A percentile compares a stretch with the other conserved stretches of the same genome.
phyloP scores from a whole-genome alignment of 2,329 filamentous ascomycete genomes.

The Penicillium janthinellum region DNA sequence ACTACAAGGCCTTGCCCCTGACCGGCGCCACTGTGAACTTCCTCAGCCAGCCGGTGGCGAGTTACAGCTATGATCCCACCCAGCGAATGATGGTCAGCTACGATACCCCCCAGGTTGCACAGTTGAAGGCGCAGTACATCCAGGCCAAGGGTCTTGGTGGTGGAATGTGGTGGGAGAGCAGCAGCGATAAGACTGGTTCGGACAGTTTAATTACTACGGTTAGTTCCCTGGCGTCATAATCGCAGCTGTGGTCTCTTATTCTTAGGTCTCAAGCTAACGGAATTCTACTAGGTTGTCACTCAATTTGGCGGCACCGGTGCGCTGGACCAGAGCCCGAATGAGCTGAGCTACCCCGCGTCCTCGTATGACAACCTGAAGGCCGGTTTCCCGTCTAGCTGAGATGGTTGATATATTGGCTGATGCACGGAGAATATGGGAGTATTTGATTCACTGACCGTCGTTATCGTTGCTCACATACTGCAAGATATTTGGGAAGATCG shows the following conservation, averaged over 20 bases:
- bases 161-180: conserved; percentile 97
- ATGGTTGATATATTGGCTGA: neutral
- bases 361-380: conserved; percentile 55
- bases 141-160: conserved; percentile 70
- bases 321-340: conserved; percentile 53
- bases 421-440: neutral
- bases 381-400: conserved; percentile 19
- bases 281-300: conserved; percentile 31
- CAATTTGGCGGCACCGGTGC: conserved; percentile 33
- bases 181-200: conserved; percentile 67
- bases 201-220: conserved; percentile 68
- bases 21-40: conserved; percentile 62
- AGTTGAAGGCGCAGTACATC: conserved; percentile 72
- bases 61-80: conserved; percentile 69
- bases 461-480: neutral
- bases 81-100: conserved; percentile 71
- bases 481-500: neutral
- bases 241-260: neutral
- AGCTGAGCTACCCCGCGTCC: conserved; percentile 54
- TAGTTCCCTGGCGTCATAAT: conserved; percentile 7
- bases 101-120: conserved; percentile 69
- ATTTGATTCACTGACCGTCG: neutral
- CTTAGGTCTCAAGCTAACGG: neutral
- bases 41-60: conserved; percentile 65
- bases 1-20: conserved; percentile 82